Percentiles rank a stretch among this genome's conserved stretches.
These are phyloP conservation scores for Alopecurus myosuroides DNA, from an alignment of 176 grass and related monocot genomes.

Conservation along the genomic window DNA sequence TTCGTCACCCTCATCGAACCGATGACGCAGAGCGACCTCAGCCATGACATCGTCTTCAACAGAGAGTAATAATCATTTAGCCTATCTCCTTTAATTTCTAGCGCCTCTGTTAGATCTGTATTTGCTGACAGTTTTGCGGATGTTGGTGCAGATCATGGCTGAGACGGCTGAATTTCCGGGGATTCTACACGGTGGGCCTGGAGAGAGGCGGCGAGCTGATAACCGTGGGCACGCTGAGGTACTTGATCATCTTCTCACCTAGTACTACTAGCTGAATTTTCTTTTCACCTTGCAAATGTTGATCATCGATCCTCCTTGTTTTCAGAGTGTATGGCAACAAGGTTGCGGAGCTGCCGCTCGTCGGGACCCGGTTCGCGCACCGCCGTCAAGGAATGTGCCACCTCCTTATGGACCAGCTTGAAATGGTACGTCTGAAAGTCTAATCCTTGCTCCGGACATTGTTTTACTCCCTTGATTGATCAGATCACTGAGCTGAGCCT, in stretches of 20 bases:
- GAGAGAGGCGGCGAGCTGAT: slow-evolving; percentile 64
- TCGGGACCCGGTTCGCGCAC: slow-evolving; percentile 40
- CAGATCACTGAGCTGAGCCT: neutral
- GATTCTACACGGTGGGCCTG: slow-evolving; percentile 52
- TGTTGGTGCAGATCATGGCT: slow-evolving; percentile 35
- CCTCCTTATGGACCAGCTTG: slow-evolving; percentile 33
- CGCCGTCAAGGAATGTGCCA: slow-evolving; percentile 48
- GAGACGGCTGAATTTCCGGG: slow-evolving; percentile 49
- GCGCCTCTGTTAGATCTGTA: neutral
- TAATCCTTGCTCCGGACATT: neutral
- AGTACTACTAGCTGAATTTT: neutral
- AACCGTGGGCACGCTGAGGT: slow-evolving; percentile 45
- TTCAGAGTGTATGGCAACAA: slow-evolving; percentile 43
- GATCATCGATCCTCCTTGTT: neutral
- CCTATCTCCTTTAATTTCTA: neutral
- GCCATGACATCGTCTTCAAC: slow-evolving; percentile 56
- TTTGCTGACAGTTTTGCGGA: neutral
- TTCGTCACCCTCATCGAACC: slow-evolving; percentile 56
- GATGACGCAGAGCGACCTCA: slow-evolving; percentile 40
- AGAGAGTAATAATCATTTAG: slow-evolving; percentile 23
- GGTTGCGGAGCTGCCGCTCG: slow-evolving; percentile 59
- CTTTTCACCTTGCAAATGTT: neutral
- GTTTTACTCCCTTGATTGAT: neutral
- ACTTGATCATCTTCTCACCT: neutral
- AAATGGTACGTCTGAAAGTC: slow-evolving; percentile 18